Conservation (phyloP, 1,284 basidiomycete genomes). For the Marasmius oreades region DNA sequence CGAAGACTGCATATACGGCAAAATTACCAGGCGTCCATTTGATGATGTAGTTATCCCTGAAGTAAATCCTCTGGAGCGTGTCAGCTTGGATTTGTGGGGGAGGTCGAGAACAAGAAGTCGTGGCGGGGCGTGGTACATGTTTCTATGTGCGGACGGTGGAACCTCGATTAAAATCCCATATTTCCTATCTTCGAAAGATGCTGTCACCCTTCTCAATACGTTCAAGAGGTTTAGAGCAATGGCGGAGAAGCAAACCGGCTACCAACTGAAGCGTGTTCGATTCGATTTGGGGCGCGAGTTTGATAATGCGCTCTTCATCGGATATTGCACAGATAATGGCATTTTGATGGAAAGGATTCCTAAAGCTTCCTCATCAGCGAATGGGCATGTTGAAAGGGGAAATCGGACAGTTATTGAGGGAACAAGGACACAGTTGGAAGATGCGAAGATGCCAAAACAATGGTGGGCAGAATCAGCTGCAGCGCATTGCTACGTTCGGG, state of each 20-base stretch:
- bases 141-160: not conserved
- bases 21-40: not conserved
- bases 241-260: not conserved
- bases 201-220: not conserved
- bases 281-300: slow-evolving; percentile 4
- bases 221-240: not conserved
- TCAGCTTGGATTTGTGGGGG: not conserved
- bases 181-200: not conserved
- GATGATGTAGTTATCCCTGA: not conserved
- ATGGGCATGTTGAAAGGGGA: slow-evolving; percentile 10
- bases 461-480: slow-evolving; percentile 15
- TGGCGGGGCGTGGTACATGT: not conserved
- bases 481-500: slow-evolving; percentile 10
- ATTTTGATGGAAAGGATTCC: slow-evolving; percentile 13
- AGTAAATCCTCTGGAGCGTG: not conserved
- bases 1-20: not conserved
- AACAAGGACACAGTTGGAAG: not conserved
- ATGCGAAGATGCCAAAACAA: not conserved
- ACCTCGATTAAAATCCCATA: not conserved
- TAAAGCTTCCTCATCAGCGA: slow-evolving; percentile 13
- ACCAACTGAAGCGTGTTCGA: not conserved
- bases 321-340: slow-evolving; percentile 6
- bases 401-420: slow-evolving; percentile 11
- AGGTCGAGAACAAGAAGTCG: not conserved
- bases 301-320: slow-evolving; percentile 7